These are phyloP conservation scores for Tuber umbilicatum DNA, from an alignment of 495 filamentous ascomycete genomes.

Conservation along the genomic window DNA sequence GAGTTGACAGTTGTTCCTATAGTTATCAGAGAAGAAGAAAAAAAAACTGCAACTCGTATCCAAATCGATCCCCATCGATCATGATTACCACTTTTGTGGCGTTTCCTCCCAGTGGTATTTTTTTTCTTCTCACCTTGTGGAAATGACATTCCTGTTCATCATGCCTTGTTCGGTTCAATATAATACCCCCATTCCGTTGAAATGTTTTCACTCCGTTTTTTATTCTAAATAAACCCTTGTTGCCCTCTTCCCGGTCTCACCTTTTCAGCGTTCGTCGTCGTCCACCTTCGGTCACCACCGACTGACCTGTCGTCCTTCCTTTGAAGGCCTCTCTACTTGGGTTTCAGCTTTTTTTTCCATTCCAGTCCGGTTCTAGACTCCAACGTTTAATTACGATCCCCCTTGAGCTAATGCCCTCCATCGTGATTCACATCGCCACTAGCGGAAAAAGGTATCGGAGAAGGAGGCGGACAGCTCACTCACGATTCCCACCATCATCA, in stretches of 20 bases:
- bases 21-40: not conserved
- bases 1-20: conserved; percentile 1
- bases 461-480: not conserved
- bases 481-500: not conserved
- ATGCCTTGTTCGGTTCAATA: not conserved
- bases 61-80: conserved; percentile 4
- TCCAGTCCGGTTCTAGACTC: not conserved
- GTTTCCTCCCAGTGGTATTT: not conserved
- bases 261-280: not conserved
- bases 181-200: not conserved
- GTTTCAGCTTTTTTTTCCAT: no score
- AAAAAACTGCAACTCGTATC: conserved; percentile 3
- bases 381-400: not conserved
- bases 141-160: conserved; percentile 3
- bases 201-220: not conserved
- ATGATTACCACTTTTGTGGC: not conserved
- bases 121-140: not conserved
- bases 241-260: not conserved
- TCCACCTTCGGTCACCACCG: not conserved
- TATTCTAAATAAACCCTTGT: not conserved
- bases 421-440: not conserved
- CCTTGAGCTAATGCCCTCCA: not conserved
- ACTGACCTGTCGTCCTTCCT: no score
- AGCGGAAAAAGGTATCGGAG: not conserved
- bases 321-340: conserved; percentile 1